phyloP scores from a whole-genome alignment of 352 stramenopile species.

The Pelagophyceae sp. region DNA sequence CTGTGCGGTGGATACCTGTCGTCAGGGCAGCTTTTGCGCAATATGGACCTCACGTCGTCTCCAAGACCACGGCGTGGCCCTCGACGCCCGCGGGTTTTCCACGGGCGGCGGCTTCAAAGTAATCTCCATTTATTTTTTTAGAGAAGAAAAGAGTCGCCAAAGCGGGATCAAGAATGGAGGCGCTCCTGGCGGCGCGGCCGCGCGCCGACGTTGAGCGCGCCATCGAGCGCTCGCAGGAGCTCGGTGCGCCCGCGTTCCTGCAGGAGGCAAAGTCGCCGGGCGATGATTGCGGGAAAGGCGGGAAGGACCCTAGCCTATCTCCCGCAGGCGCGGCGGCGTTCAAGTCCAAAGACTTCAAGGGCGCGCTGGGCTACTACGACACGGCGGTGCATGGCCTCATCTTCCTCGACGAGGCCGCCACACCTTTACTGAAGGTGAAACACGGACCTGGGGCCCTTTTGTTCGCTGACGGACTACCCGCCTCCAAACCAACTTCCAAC shows the following conservation, averaged over 20 bases:
- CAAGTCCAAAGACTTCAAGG: constrained; percentile 10
- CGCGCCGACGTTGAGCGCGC: not conserved
- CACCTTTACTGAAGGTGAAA: not conserved
- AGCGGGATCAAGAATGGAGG: not conserved
- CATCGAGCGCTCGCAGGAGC: not conserved
- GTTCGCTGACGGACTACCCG: too few species aligned
- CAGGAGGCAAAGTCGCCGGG: not conserved
- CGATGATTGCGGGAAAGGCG: too few species aligned
- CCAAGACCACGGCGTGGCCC: too few species aligned
- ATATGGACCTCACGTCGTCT: too few species aligned
- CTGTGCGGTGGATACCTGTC: too few species aligned
- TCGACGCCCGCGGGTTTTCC: too few species aligned
- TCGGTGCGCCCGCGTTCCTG: not conserved
- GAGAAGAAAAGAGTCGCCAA: too few species aligned
- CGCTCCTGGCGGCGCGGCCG: not conserved
- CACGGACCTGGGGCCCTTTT: not conserved
- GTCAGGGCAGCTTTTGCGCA: too few species aligned
- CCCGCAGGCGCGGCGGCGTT: constrained; percentile 13
- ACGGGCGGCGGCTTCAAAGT: too few species aligned
- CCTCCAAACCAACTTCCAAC: too few species aligned
- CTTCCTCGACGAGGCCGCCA: not conserved
- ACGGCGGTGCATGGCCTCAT: not conserved
- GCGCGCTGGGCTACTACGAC: constrained; percentile 2
- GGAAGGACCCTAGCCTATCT: too few species aligned
- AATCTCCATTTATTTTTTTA: too few species aligned